Evolutionary conservation across 2,329 filamentous ascomycete genomes (phyloP), one percentile per base, ranked within the genome.

Genomic region (Colletotrichum chrysophilum): DNA sequence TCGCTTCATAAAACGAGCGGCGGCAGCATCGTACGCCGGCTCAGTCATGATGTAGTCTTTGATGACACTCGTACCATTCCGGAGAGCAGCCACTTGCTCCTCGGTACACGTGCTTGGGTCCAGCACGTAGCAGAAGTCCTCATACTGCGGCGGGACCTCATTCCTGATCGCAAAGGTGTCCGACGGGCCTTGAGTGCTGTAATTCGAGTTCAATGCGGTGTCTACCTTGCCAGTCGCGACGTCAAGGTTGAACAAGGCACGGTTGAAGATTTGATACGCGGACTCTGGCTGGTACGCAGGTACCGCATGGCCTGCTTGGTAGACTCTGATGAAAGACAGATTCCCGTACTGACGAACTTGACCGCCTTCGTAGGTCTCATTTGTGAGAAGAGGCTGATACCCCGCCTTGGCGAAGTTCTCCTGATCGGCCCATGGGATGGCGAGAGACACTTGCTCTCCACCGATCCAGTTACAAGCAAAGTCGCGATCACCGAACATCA

Each of bases 321-420:
- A 92, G 18, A 92, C 88, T 1, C 91, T 86, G 24, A 89, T 86
- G 80, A 91, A 93, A 4, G 88, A 89, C 74, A 92, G 87, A 78
- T 95, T 95, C 2, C 92, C 93, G 77, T 89, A 92, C 80, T 94
- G 93, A 4, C 93, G 88, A 0, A 93, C 93, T 76, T 90, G 89
- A 8, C 93, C 93, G 26, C 88, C 91, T 80, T 90, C 89, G 83
- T 91, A 91, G 4, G 87, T 86, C 12, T 85, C 86, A 77, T 92
- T 91, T 8, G 92, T 90, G 16, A 89, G 83, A 56, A 95, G 88
- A 3, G 91, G 89, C 0, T 89, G 88, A 80, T 94, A 95, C 1
- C 92, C 93, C 0, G 93, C 91, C 0, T 84, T 80, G 10, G 74
- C 71, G 32, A 78, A 78, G 21, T 52, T 28, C 28, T 66, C 32